Percentiles rank a stretch among this genome's conserved stretches.
Evolutionary conservation across 257 asterid genomes (phyloP).

Genomic region (Jasminum sambac): DNA sequence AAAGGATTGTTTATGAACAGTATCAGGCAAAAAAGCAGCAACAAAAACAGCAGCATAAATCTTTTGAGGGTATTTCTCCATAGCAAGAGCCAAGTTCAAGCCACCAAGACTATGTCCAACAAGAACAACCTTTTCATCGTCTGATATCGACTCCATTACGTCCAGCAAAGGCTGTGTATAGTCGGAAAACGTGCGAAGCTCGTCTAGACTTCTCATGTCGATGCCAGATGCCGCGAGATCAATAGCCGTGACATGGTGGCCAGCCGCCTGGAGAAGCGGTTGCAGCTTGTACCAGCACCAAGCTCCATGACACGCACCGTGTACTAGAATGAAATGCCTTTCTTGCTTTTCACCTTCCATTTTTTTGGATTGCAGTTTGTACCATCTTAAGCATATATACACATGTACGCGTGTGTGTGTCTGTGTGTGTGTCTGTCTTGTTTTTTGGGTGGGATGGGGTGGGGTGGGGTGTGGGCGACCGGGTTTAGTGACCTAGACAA

Average conservation of each 20-base stretch:
- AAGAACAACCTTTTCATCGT: constrained; percentile 45
- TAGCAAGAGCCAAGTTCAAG: too few relatives aligned
- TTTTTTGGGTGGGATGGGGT: too few relatives aligned
- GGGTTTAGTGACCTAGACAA: too few relatives aligned
- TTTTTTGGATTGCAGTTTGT: background rate
- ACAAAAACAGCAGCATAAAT: constrained; percentile 49
- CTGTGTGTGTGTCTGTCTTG: too few relatives aligned
- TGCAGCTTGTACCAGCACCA: too few relatives aligned
- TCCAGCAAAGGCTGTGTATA: constrained; percentile 47
- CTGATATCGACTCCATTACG: constrained; percentile 36
- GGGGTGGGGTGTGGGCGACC: too few relatives aligned
- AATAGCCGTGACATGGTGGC: constrained; percentile 55
- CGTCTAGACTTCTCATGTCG: constrained; percentile 29
- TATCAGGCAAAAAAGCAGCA: constrained; percentile 53
- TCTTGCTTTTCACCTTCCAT: constrained; percentile 28
- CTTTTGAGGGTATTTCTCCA: constrained; percentile 44
- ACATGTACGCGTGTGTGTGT: too few relatives aligned
- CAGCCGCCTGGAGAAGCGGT: constrained; percentile 61
- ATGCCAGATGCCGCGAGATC: constrained; percentile 62
- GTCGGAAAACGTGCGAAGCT: constrained; percentile 37
- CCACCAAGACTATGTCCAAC: too few relatives aligned
- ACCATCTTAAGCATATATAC: too few relatives aligned
- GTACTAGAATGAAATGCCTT: constrained; percentile 54
- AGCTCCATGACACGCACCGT: constrained; percentile 72
- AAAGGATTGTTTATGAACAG: constrained; percentile 38